Evolutionary conservation across 2,329 filamentous ascomycete species (phyloP).

Genomic region (Penicillium capsulatum): DNA sequence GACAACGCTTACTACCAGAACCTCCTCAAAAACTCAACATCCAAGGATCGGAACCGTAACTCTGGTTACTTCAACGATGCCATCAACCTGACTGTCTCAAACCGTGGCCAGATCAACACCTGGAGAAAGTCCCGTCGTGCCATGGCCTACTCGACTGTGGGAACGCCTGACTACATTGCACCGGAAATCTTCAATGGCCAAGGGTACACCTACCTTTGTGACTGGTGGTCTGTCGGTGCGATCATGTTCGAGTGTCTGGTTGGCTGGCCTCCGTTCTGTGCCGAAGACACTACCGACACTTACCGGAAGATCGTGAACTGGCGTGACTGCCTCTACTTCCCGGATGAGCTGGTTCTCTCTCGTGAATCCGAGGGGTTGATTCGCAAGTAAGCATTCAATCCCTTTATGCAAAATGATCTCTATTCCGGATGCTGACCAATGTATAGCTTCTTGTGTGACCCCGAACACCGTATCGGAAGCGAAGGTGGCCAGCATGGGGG

Average conservation of each 20-base stretch:
- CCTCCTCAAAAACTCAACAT: slow-evolving; percentile 73
- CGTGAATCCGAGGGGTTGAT: slow-evolving; percentile 89
- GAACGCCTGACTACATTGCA: slow-evolving; percentile 96
- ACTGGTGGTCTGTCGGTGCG: slow-evolving; percentile 98
- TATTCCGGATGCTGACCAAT: slow-evolving; percentile 23
- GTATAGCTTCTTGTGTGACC: slow-evolving; percentile 81
- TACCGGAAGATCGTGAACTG: slow-evolving; percentile 99
- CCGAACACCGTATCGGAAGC: slow-evolving; percentile 84
- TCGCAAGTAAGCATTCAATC: slow-evolving; percentile 71
- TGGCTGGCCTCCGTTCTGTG: slow-evolving; percentile 98
- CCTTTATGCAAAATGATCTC: not conserved
- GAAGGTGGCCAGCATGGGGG: slow-evolving; percentile 58
- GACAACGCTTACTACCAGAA: slow-evolving; percentile 99
- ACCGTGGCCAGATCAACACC: slow-evolving; percentile 96
- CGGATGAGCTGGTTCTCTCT: slow-evolving; percentile 85
- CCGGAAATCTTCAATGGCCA: slow-evolving; percentile 97
- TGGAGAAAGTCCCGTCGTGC: slow-evolving; percentile 94
- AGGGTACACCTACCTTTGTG: slow-evolving; percentile 93
- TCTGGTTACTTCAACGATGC: slow-evolving; percentile 89
- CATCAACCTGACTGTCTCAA: slow-evolving; percentile 96
- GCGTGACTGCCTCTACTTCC: slow-evolving; percentile 93
- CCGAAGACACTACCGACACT: slow-evolving; percentile 93
- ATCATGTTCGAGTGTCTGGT: slow-evolving; percentile 99
- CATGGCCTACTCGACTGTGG: slow-evolving; percentile 97
- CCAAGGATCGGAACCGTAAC: slow-evolving; percentile 73